Conservation (phyloP, 2,329 filamentous ascomycete genomes). For the Fusarium sp. region DNA sequence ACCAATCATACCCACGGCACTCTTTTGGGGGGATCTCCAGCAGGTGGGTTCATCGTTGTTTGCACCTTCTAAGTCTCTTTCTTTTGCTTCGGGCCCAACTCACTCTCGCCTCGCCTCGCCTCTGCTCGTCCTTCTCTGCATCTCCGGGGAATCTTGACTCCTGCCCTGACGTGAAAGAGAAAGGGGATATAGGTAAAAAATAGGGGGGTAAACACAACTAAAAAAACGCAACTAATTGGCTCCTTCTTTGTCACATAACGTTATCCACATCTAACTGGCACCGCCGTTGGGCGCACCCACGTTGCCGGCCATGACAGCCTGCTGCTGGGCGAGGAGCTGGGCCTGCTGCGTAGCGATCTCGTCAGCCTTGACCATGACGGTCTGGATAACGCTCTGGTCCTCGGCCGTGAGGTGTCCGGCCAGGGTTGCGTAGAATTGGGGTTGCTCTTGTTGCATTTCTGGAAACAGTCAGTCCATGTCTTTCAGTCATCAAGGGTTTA, state of each 20-base stretch:
- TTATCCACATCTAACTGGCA: slow-evolving; percentile 36
- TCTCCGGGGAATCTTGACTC: slow-evolving; percentile 46
- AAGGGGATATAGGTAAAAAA: slow-evolving; percentile 44
- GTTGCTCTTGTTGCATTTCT: slow-evolving; percentile 92
- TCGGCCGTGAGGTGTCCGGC: slow-evolving; percentile 82
- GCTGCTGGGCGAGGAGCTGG: slow-evolving; percentile 46
- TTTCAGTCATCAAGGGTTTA: slow-evolving; percentile 39
- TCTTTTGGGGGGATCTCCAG: slow-evolving; percentile 39
- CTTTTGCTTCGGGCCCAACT: slow-evolving; percentile 44
- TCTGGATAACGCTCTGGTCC: slow-evolving; percentile 84
- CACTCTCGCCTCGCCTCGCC: neutral
- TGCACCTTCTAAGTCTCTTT: slow-evolving; percentile 47
- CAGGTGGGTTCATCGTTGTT: slow-evolving; percentile 44
- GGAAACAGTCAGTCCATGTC: slow-evolving; percentile 43
- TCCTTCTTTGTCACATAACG: slow-evolving; percentile 28
- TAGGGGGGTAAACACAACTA: slow-evolving; percentile 38
- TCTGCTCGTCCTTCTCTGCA: slow-evolving; percentile 28
- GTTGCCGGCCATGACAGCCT: slow-evolving; percentile 34
- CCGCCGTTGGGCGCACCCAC: slow-evolving; percentile 42
- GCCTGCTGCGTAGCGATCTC: slow-evolving; percentile 53
- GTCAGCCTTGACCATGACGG: slow-evolving; percentile 75
- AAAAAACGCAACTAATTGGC: slow-evolving; percentile 31
- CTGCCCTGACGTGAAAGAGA: slow-evolving; percentile 42
- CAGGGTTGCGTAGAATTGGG: slow-evolving; percentile 85
- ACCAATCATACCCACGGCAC: slow-evolving; percentile 42